A percentile compares a stretch with the other conserved stretches of the same genome.
These are phyloP conservation scores for Fusarium pseudoanthophilum DNA, from an alignment of 2,329 filamentous ascomycete genomes.

Conservation along the genomic window DNA sequence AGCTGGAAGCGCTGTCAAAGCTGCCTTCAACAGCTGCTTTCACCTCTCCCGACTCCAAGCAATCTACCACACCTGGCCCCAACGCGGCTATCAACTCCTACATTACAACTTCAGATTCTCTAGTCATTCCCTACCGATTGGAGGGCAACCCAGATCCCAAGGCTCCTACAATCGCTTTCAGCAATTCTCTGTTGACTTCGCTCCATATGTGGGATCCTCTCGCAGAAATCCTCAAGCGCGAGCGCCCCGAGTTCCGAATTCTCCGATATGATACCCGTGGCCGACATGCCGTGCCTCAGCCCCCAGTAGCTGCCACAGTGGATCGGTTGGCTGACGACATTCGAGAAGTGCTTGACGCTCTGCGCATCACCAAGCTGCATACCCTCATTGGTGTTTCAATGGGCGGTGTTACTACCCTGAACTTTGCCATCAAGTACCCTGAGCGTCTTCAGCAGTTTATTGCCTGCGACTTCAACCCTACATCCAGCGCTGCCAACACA, in stretches of 20 bases:
- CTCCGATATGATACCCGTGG: constrained; percentile 83
- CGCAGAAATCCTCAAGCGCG: constrained; percentile 67
- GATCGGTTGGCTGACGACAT: constrained; percentile 77
- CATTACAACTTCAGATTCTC: constrained; percentile 74
- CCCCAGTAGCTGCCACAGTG: constrained; percentile 64
- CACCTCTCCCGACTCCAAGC: constrained; percentile 64
- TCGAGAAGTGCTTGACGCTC: constrained; percentile 70
- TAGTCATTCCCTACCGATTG: constrained; percentile 76
- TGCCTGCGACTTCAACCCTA: constrained; percentile 81
- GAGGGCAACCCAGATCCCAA: constrained; percentile 75
- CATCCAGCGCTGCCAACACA: constrained; percentile 77
- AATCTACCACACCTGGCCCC: constrained; percentile 63
- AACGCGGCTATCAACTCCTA: constrained; percentile 72
- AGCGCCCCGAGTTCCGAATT: constrained; percentile 74
- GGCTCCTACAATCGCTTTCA: constrained; percentile 79
- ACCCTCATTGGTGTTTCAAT: constrained; percentile 81
- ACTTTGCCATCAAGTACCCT: constrained; percentile 75
- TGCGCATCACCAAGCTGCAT: constrained; percentile 74
- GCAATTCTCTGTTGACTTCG: constrained; percentile 83
- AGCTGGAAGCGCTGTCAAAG: constrained; percentile 67
- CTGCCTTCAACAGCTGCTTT: constrained; percentile 62
- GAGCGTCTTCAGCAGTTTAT: constrained; percentile 69
- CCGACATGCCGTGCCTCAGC: constrained; percentile 62
- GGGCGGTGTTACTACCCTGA: constrained; percentile 81
- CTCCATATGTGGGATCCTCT: constrained; percentile 85